Percentiles rank a stretch among this genome's conserved stretches.
Evolutionary conservation across 106 monocot genomes (phyloP).

Genomic region (Cymbidium sinense): DNA sequence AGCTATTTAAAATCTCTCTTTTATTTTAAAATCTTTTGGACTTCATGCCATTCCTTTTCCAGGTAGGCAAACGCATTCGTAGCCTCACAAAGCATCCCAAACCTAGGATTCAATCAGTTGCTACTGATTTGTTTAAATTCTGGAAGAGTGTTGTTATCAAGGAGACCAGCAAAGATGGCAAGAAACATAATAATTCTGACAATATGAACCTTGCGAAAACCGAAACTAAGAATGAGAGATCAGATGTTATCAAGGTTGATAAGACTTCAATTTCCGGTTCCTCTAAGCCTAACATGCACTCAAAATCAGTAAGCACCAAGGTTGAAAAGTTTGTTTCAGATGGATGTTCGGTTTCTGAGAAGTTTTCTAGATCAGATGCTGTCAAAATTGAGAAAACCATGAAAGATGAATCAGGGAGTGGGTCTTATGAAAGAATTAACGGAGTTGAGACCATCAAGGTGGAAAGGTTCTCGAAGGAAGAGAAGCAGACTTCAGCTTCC

Average conservation of each 20-base stretch:
- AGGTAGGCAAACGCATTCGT: constrained; percentile 88
- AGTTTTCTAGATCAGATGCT: background rate
- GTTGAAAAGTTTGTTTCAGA: constrained; percentile 13
- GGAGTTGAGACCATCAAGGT: background rate
- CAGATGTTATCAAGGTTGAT: constrained; percentile 17
- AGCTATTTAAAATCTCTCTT: no score
- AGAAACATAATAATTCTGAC: constrained; percentile 27
- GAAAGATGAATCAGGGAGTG: background rate
- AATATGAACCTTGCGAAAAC: constrained; percentile 9
- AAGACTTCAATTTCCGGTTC: constrained; percentile 18
- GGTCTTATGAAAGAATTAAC: background rate
- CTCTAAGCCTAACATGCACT: constrained; percentile 7
- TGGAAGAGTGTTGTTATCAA: constrained; percentile 88
- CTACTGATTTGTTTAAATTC: constrained; percentile 57
- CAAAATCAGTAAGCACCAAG: constrained; percentile 14
- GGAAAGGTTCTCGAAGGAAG: constrained; percentile 6
- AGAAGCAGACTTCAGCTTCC: background rate
- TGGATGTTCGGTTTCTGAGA: constrained; percentile 6
- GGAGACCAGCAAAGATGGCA: constrained; percentile 51
- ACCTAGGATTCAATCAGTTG: constrained; percentile 54
- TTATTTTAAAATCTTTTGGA: no score
- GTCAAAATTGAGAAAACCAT: constrained; percentile 18
- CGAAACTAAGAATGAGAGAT: constrained; percentile 12
- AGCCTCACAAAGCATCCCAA: constrained; percentile 71
- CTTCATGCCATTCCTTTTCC: background rate